phyloP scores from a whole-genome alignment of 2,329 filamentous ascomycete species.

The Paramyrothecium roridum region DNA sequence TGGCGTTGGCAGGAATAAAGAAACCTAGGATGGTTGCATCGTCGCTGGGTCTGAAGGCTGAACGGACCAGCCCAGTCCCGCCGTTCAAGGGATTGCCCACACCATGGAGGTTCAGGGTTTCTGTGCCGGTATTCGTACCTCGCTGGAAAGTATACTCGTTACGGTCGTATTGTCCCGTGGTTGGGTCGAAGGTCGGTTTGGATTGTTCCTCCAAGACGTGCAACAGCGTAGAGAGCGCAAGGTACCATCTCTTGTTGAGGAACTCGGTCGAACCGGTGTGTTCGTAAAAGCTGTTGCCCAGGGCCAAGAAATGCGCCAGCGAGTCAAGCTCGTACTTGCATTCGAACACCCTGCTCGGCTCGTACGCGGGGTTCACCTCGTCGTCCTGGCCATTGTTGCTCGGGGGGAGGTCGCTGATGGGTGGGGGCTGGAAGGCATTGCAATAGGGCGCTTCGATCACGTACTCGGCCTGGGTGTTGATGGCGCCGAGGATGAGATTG shows the following conservation, averaged over 20 bases:
- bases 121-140: conserved; percentile 75
- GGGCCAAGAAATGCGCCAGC: conserved; percentile 81
- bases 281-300: conserved; percentile 83
- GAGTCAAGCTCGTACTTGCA: conserved; percentile 99
- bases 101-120: conserved; percentile 79
- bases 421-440: conserved; percentile 95
- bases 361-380: conserved; percentile 79
- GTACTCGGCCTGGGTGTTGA: conserved; percentile 94
- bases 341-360: conserved; percentile 84
- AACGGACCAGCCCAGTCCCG: conserved; percentile 82
- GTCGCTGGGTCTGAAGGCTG: conserved; percentile 91
- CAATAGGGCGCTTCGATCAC: conserved; percentile 95
- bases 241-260: conserved; percentile 73
- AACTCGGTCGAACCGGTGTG: conserved; percentile 77
- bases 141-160: conserved; percentile 90
- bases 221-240: conserved; percentile 72
- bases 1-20: conserved; percentile 93
- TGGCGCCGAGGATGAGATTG: conserved; percentile 82
- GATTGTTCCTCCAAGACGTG: conserved; percentile 75
- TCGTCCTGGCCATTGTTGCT: conserved; percentile 81
- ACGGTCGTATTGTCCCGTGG: conserved; percentile 58
- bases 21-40: conserved; percentile 93
- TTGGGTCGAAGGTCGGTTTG: conserved; percentile 71
- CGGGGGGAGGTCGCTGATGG: conserved; percentile 70
- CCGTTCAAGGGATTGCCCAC: conserved; percentile 87